phyloP scores from a whole-genome alignment of 768 basidiomycete genomes.

The Russula abietina region DNA sequence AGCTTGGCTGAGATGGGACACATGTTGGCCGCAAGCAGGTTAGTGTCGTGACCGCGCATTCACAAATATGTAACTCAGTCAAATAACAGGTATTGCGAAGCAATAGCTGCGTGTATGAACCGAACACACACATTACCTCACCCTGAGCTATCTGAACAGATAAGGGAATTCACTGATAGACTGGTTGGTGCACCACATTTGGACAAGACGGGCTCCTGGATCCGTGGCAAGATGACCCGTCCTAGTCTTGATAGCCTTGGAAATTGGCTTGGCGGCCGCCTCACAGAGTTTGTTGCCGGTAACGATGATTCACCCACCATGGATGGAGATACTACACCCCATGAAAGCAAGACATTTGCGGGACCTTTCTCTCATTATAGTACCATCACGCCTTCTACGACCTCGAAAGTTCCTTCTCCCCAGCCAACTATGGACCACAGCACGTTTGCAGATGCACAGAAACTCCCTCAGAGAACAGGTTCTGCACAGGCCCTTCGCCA shows the following conservation, averaged over 20 bases:
- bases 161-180: constrained; percentile 74
- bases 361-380: constrained; percentile 94
- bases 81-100: constrained; percentile 83
- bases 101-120: constrained; percentile 62
- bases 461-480: constrained; percentile 51
- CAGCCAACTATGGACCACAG: constrained; percentile 43
- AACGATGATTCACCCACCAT: constrained; percentile 42
- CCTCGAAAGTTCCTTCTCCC: constrained; percentile 72
- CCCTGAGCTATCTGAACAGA: constrained; percentile 57
- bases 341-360: constrained; percentile 39
- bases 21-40: constrained; percentile 71
- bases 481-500: constrained; percentile 61
- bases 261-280: constrained; percentile 84
- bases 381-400: constrained; percentile 80
- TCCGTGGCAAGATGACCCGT: constrained; percentile 76
- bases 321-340: constrained; percentile 31
- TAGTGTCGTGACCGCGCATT: constrained; percentile 21
- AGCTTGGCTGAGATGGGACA: constrained; percentile 79
- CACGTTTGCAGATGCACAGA: constrained; percentile 30
- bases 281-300: constrained; percentile 94
- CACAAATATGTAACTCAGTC: constrained; percentile 1
- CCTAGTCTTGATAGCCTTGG: constrained; percentile 90
- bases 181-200: constrained; percentile 63
- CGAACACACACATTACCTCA: constrained; percentile 65
- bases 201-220: constrained; percentile 83